A percentile compares a stretch with the other conserved stretches of the same genome.
These are phyloP conservation scores for Syncephalis fuscata DNA, from an alignment of 371 early-diverging fungal species.

Conservation along the genomic window DNA sequence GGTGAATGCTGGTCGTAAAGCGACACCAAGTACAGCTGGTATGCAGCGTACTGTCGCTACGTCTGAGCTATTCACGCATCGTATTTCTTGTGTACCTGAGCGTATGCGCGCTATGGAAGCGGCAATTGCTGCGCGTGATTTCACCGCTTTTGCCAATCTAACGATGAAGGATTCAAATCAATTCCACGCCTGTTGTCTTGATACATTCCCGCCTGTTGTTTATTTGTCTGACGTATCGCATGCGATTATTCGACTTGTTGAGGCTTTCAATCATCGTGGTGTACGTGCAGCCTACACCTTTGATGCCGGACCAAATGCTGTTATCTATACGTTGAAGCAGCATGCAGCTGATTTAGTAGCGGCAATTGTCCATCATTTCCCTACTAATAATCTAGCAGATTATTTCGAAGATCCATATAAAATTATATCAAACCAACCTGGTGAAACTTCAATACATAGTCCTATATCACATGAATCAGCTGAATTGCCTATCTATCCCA, in stretches of 20 bases:
- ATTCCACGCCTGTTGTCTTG: slow-evolving; percentile 94
- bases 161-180: slow-evolving; percentile 98
- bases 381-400: slow-evolving; percentile 22
- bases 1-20: slow-evolving; percentile 84
- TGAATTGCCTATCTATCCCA: slow-evolving; percentile 41
- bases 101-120: slow-evolving; percentile 72
- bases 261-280: slow-evolving; percentile 65
- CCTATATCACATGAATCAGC: slow-evolving; percentile 11
- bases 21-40: slow-evolving; percentile 82
- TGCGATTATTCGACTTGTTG: slow-evolving; percentile 69
- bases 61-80: slow-evolving; percentile 68
- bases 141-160: slow-evolving; percentile 76
- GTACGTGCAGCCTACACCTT: slow-evolving; percentile 72
- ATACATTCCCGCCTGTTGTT: slow-evolving; percentile 87
- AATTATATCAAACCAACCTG: slow-evolving; percentile 14
- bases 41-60: slow-evolving; percentile 95
- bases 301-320: slow-evolving; percentile 99
- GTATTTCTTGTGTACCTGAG: slow-evolving; percentile 73
- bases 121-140: slow-evolving; percentile 77
- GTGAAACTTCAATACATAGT: background rate
- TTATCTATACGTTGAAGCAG: slow-evolving; percentile 72
- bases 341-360: slow-evolving; percentile 71
- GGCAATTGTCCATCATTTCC: slow-evolving; percentile 73
- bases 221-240: slow-evolving; percentile 91
- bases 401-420: slow-evolving; percentile 49